Conservation (phyloP, 1,139 yeast genomes). For the Debaryomyces subglobosus region DNA sequence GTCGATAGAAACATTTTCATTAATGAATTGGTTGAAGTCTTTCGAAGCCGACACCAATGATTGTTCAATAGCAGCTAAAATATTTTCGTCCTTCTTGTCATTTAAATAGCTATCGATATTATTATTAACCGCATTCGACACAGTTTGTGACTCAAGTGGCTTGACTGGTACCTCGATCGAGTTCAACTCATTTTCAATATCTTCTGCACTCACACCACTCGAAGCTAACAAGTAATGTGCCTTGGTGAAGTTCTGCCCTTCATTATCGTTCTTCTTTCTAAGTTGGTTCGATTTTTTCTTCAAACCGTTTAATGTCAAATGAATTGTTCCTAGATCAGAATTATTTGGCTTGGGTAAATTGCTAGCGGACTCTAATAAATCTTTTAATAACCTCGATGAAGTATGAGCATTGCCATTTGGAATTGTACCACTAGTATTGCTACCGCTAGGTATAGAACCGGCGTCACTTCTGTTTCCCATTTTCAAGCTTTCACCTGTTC, state of each 20-base stretch:
- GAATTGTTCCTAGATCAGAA: constrained; percentile 70
- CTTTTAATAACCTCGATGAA: constrained; percentile 46
- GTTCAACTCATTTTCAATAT: constrained; percentile 70
- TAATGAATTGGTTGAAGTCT: constrained; percentile 81
- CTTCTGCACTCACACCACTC: constrained; percentile 87
- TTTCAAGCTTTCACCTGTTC: not conserved
- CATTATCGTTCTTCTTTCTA: constrained; percentile 45
- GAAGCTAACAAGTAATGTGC: constrained; percentile 92
- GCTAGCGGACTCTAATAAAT: constrained; percentile 69
- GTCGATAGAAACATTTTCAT: constrained; percentile 72
- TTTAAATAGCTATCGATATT: constrained; percentile 60
- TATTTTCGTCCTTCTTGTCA: constrained; percentile 79
- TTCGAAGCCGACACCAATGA: constrained; percentile 72
- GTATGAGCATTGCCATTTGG: constrained; percentile 4
- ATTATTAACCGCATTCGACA: constrained; percentile 8
- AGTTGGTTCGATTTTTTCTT: constrained; percentile 68
- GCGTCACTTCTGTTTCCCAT: not conserved
- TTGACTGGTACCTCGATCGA: constrained; percentile 29
- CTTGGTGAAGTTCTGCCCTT: constrained; percentile 61
- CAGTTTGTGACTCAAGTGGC: constrained; percentile 11
- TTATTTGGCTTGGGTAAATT: constrained; percentile 65
- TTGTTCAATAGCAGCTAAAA: constrained; percentile 81
- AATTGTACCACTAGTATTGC: not conserved
- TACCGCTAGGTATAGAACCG: not conserved
- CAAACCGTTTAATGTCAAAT: constrained; percentile 76